These are phyloP conservation scores for Echinosophora koreensis DNA, from an alignment of 306 rosid species.

Conservation along the genomic window DNA sequence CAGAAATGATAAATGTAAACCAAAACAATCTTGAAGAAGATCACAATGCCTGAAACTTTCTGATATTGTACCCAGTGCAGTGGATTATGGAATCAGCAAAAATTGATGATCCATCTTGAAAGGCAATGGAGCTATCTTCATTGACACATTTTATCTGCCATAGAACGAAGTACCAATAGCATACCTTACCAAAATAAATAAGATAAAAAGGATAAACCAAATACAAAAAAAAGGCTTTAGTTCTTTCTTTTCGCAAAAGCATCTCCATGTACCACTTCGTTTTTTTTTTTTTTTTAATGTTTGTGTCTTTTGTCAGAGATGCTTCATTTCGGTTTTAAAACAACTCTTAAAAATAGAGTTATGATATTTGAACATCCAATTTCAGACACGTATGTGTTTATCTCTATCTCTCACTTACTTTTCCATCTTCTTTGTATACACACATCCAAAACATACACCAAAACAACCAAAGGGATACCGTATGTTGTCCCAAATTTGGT, in stretches of 20 bases:
- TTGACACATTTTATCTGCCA: conserved; percentile 42
- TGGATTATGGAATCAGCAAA: conserved; percentile 47
- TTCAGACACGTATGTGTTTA: too few relatives aligned
- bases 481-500: too few relatives aligned
- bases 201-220: neutral
- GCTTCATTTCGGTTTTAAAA: too few relatives aligned
- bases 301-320: too few relatives aligned
- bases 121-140: conserved; percentile 43
- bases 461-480: too few relatives aligned
- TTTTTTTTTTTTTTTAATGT: neutral
- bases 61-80: conserved; percentile 50
- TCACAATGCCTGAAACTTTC: neutral
- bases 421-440: too few relatives aligned
- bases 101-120: conserved; percentile 52
- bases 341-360: too few relatives aligned
- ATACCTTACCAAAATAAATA: neutral
- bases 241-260: too few relatives aligned
- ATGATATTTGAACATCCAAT: too few relatives aligned
- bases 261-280: neutral
- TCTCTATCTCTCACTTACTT: too few relatives aligned
- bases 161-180: neutral
- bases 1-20: neutral
- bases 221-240: neutral
- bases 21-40: neutral
- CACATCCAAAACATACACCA: too few relatives aligned